These are phyloP conservation scores for Fraxinus floribunda DNA, from an alignment of 305 asterid species.

Conservation along the genomic window DNA sequence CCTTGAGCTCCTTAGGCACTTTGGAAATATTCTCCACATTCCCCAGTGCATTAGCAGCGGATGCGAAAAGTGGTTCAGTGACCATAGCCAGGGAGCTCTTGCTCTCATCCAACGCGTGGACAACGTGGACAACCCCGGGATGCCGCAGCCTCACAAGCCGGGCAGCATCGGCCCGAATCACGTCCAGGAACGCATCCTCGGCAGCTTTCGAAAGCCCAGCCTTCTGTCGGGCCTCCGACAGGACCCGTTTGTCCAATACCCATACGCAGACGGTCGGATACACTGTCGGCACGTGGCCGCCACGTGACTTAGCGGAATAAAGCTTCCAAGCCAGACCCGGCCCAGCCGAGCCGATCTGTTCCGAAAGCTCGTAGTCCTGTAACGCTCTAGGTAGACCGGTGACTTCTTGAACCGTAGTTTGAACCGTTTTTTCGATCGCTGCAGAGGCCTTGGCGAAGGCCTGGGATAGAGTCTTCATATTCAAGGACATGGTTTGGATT, in stretches of 20 bases:
- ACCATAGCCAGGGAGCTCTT: slow-evolving; percentile 94
- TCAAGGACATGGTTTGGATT: slow-evolving; percentile 61
- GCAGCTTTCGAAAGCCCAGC: slow-evolving; percentile 87
- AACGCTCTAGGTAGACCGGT: slow-evolving; percentile 84
- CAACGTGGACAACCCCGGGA: slow-evolving; percentile 98
- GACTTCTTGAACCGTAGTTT: slow-evolving; percentile 93
- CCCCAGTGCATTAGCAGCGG: slow-evolving; percentile 83
- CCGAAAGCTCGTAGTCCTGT: slow-evolving; percentile 78
- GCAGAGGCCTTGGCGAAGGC: slow-evolving; percentile 97
- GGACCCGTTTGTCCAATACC: slow-evolving; percentile 78
- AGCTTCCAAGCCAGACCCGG: slow-evolving; percentile 93
- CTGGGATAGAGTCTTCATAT: slow-evolving; percentile 86
- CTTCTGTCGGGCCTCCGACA: slow-evolving; percentile 77
- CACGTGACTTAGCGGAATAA: slow-evolving; percentile 81
- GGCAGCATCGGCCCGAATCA: slow-evolving; percentile 85
- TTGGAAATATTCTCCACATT: slow-evolving; percentile 65
- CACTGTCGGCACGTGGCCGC: slow-evolving; percentile 53
- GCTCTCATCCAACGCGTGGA: slow-evolving; percentile 92
- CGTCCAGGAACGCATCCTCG: slow-evolving; percentile 81
- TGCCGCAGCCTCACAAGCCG: slow-evolving; percentile 91
- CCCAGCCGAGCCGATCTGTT: slow-evolving; percentile 98
- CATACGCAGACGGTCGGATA: slow-evolving; percentile 92
- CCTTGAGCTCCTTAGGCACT: slow-evolving; percentile 92
- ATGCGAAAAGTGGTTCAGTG: slow-evolving; percentile 92
- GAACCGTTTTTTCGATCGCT: slow-evolving; percentile 96